phyloP scores from a whole-genome alignment of 306 rosid genomes.

The Citrullus mucosospermus region DNA sequence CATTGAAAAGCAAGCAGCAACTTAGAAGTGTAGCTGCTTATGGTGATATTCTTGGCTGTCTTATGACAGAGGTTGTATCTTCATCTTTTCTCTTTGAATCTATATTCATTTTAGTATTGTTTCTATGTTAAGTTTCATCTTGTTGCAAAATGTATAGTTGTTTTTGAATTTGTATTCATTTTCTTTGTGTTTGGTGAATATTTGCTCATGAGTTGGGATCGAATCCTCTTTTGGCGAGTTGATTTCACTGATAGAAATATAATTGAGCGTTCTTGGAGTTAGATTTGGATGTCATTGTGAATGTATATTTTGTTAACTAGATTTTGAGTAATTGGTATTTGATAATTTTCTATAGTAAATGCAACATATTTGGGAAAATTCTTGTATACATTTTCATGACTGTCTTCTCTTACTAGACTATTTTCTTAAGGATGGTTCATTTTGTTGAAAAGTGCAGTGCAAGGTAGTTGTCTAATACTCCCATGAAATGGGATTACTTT shows the following conservation, averaged over 20 bases:
- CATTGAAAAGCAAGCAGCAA: not conserved
- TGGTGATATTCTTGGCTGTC: not conserved
- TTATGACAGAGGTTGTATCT: not conserved
- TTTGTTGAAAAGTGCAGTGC: no score
- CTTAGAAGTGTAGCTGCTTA: not conserved
- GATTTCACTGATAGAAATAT: not conserved
- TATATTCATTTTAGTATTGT: not conserved
- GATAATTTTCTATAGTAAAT: no score
- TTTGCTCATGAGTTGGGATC: not conserved
- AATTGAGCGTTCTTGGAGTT: not conserved
- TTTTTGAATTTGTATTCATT: no score
- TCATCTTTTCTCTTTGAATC: not conserved
- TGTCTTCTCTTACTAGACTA: slow-evolving; percentile 25
- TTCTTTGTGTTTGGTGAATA: not conserved
- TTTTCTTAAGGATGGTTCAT: not conserved
- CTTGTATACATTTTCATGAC: slow-evolving; percentile 10
- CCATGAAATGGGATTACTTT: no score
- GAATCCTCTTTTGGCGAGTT: no score
- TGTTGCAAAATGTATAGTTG: not conserved
- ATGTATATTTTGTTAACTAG: no score
- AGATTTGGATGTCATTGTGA: no score
- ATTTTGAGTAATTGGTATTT: no score
- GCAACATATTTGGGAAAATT: not conserved
- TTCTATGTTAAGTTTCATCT: not conserved
- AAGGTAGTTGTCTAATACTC: no score